Evolutionary conservation across 441 rosid genomes (phyloP).

Genomic region (Jatropha podagrica): DNA sequence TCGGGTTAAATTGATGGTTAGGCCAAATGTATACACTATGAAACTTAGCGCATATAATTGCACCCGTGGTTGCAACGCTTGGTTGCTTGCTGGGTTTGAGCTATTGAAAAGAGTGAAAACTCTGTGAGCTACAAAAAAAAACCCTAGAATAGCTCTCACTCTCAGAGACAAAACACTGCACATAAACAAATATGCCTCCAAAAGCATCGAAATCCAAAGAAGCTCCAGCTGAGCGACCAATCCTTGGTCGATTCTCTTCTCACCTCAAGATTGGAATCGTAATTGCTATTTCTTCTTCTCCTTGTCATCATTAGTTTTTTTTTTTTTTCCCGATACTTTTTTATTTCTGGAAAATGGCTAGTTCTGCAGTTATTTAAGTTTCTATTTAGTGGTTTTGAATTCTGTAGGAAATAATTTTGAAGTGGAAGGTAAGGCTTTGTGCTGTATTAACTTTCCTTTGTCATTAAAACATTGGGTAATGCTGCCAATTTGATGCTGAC

Average conservation of each 20-base stretch:
- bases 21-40: too few relatives aligned
- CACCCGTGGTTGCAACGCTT: neutral
- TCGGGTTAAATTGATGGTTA: too few relatives aligned
- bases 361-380: neutral
- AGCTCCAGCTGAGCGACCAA: constrained; percentile 90
- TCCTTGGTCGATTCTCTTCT: constrained; percentile 97
- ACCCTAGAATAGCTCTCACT: neutral
- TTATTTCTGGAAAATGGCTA: neutral
- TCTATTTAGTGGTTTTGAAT: neutral
- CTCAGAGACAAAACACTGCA: neutral
- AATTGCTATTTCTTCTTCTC: constrained; percentile 18
- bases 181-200: constrained; percentile 66
- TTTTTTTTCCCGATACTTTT: neutral
- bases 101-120: neutral
- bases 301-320: neutral
- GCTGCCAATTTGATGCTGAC: neutral
- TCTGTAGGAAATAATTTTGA: neutral
- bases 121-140: neutral
- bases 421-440: neutral
- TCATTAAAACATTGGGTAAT: too few relatives aligned
- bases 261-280: constrained; percentile 99
- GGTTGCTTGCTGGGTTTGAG: neutral
- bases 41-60: too few relatives aligned
- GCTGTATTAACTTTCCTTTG: neutral
- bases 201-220: constrained; percentile 90